Base-by-base conservation (phyloP, 768 basidiomycete genomes). In the Filobasidium floriforme region DNA sequence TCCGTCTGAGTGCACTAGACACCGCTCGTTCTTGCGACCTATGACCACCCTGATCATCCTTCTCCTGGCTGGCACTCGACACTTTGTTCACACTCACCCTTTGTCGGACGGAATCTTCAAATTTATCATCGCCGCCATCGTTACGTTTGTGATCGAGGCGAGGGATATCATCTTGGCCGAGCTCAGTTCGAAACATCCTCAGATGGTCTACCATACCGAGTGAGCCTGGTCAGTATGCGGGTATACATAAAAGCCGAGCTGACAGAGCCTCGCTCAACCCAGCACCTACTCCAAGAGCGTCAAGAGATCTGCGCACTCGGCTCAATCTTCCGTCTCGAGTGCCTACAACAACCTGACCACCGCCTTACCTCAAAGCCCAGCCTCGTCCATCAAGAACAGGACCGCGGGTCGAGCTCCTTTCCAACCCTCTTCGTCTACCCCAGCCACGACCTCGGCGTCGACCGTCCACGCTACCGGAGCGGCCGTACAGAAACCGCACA, bases 61-160 rank as follows among this genome's bases (percentile, higher is more conserved):
- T 49, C 12, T 65, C 26, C 63, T 68, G 26, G 41, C 63, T 55
- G 63, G 61, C 19, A 19, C 24, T 9, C 63, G 60, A 7, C 41
- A 41, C 43, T 68, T 68, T 54, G 24, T 55, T 51, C 26, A 59
- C 32, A 63, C 63, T 14, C 67, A 68, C 40, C 59, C 59, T 11
- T 59, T 68, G 18, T 37, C 49, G 37, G 32, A 68, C 51, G 67
- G 67, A 19, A 12, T 63, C 12, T 26, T 64, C 62, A 59, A 64
- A n/a, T 68, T 63, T 43, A 37, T 40, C 19, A 19, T 63, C 22
- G 67, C 55, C 37, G 67, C 67, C 1, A 29, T 63, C 7, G 46
- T 55, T 4, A 49, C 46, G 12, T 24, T 63, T 15, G 24, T 46
- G 49, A 41, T 14, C 51, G 46, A 57, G 26, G 54, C 54, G 54